These are phyloP conservation scores for Epichloe glyceriae DNA, from an alignment of 2,329 filamentous ascomycete species.

Conservation along the genomic window DNA sequence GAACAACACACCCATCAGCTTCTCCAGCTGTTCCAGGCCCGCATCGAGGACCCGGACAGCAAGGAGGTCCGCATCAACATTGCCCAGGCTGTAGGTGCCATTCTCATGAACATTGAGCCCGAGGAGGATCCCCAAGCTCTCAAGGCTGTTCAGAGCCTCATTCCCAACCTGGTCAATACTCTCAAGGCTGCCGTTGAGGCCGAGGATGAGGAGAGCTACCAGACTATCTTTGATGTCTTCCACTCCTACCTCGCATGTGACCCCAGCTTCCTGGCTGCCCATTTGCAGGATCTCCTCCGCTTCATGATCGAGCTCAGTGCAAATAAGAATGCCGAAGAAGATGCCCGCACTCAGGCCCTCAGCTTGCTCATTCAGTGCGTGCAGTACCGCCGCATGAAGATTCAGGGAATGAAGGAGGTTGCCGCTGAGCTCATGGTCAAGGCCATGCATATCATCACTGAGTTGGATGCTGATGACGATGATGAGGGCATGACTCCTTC, in stretches of 20 bases:
- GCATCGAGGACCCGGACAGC: conserved; percentile 82
- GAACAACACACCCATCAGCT: conserved; percentile 68
- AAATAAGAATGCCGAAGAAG: conserved; percentile 67
- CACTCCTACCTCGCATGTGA: conserved; percentile 89
- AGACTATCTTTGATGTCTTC: conserved; percentile 91
- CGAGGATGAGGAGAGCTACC: conserved; percentile 74
- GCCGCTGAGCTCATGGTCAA: conserved; percentile 79
- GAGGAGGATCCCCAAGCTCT: conserved; percentile 70
- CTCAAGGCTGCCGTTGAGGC: conserved; percentile 72
- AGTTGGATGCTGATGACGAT: conserved; percentile 65
- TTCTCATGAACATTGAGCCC: conserved; percentile 76
- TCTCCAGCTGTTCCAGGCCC: conserved; percentile 71
- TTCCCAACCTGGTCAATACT: conserved; percentile 81
- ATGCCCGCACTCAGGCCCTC: conserved; percentile 78
- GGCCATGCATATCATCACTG: conserved; percentile 77
- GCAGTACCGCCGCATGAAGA: conserved; percentile 86
- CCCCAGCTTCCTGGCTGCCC: conserved; percentile 65
- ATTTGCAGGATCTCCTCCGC: conserved; percentile 79
- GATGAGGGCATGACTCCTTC: conserved; percentile 73
- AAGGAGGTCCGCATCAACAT: conserved; percentile 91
- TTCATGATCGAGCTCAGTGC: conserved; percentile 86
- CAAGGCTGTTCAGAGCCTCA: conserved; percentile 61
- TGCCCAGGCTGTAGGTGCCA: conserved; percentile 74
- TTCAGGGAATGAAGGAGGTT: conserved; percentile 74
- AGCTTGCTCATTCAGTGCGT: conserved; percentile 90